Evolutionary conservation across 257 asterid species (phyloP), one percentile per base, ranked within the genome.

Genomic region (Ajuga chamaepitys): DNA sequence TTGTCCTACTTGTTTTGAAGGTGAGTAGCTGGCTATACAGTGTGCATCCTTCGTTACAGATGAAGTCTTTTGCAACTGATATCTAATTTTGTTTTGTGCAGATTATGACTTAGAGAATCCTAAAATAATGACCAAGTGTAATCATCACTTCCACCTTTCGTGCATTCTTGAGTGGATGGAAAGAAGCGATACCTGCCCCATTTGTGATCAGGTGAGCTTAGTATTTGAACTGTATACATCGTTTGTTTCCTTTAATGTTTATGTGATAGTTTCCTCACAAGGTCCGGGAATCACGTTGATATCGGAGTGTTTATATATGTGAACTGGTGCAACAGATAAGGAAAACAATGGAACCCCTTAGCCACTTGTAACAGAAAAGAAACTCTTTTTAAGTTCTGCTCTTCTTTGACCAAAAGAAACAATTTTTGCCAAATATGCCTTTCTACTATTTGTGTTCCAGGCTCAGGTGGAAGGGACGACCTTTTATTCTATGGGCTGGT

Each of bases 1-100:
- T 72, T 87, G 97, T 72, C 94, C 97, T 46, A 87, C 94, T 53
- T 89, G 97, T 73, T 89, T 89, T 47, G 95, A 89, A 78, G 95
- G 97, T 89, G 56, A 75, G 42, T 56, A 18, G 26, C 41, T 32
- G 16, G 24, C 44, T 26, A 9, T 21, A 14, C 52, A 5, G 12
- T 26, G 7, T 7, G 0, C 5, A 17, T 20, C 58, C 25, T 44
- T 50, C 47, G 42, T 14, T 9, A 12, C 47, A 30, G 7, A 52
- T 7, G 8, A 11, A 11, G 32, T 20, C 11, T 35, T 26, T 73
- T 34, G 42, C 38, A 2, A 48, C 24, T 52, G 14, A 28, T 22
- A 17, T 62, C 18, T 50, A 34, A 53, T 17, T 34, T 38, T 48
- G 37, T 73, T 11, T 3, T 28, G 13, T 62, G 67, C 93, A 89